A percentile compares a stretch with the other conserved stretches of the same genome.
Conservation (phyloP, 495 filamentous ascomycete genomes). For the Aspergillus cavernicola region DNA sequence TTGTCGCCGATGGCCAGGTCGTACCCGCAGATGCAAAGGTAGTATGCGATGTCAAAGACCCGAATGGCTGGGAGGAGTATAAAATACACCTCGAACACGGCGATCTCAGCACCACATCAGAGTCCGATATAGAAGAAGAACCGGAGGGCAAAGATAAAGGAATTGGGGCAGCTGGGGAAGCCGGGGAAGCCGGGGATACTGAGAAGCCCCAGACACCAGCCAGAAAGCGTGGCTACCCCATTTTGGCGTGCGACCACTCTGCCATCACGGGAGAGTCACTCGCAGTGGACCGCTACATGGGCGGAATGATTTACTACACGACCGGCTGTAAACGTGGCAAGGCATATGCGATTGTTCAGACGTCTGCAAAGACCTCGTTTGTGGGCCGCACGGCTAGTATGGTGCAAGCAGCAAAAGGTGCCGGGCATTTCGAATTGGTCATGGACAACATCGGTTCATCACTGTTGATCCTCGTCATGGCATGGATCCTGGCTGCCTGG, state of each 20-base stretch:
- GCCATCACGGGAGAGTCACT: slow-evolving; percentile 72
- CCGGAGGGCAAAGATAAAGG: slow-evolving; percentile 5
- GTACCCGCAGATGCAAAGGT: slow-evolving; percentile 68
- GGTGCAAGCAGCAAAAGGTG: slow-evolving; percentile 62
- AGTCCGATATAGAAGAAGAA: slow-evolving; percentile 41
- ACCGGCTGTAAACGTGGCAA: slow-evolving; percentile 74
- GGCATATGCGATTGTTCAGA: slow-evolving; percentile 60
- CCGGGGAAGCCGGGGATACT: slow-evolving; percentile 2
- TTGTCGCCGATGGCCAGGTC: slow-evolving; percentile 69
- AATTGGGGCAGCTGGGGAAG: neutral
- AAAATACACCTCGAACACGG: slow-evolving; percentile 51
- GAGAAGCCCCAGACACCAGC: slow-evolving; percentile 15
- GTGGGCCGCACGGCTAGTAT: slow-evolving; percentile 67
- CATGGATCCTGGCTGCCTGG: slow-evolving; percentile 65
- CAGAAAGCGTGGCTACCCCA: slow-evolving; percentile 46
- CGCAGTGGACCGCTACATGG: slow-evolving; percentile 71
- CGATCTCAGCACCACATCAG: slow-evolving; percentile 54
- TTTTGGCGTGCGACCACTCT: slow-evolving; percentile 67
- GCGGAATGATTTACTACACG: slow-evolving; percentile 64
- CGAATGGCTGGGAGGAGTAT: slow-evolving; percentile 62
- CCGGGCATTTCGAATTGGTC: slow-evolving; percentile 73
- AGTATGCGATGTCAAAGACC: slow-evolving; percentile 66
- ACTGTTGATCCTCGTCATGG: slow-evolving; percentile 63
- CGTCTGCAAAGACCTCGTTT: slow-evolving; percentile 62
- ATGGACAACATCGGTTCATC: slow-evolving; percentile 74